phyloP scores from a whole-genome alignment of 2,329 filamentous ascomycete genomes.

The Botrytis byssoidea region DNA sequence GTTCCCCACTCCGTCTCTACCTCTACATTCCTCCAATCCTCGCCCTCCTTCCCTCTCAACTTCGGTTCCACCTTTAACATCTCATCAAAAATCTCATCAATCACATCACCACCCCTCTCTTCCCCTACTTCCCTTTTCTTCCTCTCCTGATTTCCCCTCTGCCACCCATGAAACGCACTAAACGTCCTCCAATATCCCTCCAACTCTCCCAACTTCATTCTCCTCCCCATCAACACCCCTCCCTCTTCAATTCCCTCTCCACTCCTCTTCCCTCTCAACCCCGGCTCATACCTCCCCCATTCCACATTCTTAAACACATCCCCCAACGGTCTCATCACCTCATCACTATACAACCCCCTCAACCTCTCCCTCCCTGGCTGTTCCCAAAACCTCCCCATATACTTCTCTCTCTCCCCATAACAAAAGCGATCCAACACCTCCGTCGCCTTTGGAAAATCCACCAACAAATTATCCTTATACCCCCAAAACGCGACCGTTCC shows the following conservation, averaged over 20 bases:
- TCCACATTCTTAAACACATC: slow-evolving; percentile 52
- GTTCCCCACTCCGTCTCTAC: slow-evolving; percentile 62
- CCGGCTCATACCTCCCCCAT: slow-evolving; percentile 58
- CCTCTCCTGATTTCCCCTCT: slow-evolving; percentile 51
- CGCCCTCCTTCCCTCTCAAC: slow-evolving; percentile 48
- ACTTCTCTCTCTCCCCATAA: slow-evolving; percentile 51
- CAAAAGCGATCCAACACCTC: slow-evolving; percentile 54
- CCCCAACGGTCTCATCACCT: slow-evolving; percentile 48
- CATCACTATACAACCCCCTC: slow-evolving; percentile 49
- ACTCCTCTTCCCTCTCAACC: slow-evolving; percentile 40
- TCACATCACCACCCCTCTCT: slow-evolving; percentile 58
- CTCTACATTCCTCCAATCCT: slow-evolving; percentile 52
- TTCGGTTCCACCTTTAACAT: slow-evolving; percentile 53
- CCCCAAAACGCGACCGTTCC: slow-evolving; percentile 65
- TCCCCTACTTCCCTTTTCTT: slow-evolving; percentile 50
- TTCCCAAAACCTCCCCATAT: slow-evolving; percentile 60
- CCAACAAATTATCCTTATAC: slow-evolving; percentile 62
- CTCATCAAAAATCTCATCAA: slow-evolving; percentile 61
- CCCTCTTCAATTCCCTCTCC: slow-evolving; percentile 39
- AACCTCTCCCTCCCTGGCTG: slow-evolving; percentile 58
- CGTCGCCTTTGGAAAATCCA: slow-evolving; percentile 52
- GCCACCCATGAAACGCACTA: slow-evolving; percentile 59
- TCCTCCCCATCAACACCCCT: slow-evolving; percentile 52
- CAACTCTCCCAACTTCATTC: slow-evolving; percentile 54
- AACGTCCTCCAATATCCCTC: slow-evolving; percentile 63